These are phyloP conservation scores for Aegilops longissima DNA, from an alignment of 176 grass and related monocot species.

Conservation along the genomic window DNA sequence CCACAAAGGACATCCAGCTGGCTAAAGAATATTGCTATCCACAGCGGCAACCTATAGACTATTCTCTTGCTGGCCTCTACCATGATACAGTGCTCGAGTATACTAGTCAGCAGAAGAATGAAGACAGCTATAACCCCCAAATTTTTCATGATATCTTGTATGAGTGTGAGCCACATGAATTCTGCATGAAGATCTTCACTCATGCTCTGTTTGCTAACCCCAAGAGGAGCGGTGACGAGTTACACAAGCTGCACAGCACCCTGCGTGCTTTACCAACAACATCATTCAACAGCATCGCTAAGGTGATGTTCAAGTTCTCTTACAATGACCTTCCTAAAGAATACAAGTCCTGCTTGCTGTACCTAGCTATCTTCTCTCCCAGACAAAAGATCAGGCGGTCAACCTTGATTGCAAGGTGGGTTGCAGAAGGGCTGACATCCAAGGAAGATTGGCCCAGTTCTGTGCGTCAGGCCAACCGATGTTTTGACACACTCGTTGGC, in stretches of 20 bases:
- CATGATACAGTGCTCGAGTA: accelerated
- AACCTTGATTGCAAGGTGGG: not conserved
- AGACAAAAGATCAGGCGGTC: not conserved
- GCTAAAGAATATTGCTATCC: not conserved
- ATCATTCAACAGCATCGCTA: not conserved
- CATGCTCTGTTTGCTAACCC: not conserved
- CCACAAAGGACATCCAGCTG: not conserved
- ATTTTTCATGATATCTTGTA: not conserved
- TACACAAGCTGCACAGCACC: not conserved
- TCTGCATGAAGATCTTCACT: not conserved
- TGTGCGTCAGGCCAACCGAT: not conserved
- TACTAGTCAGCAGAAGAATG: not conserved
- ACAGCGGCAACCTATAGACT: not conserved
- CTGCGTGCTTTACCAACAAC: too few species aligned
- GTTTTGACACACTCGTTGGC: not conserved
- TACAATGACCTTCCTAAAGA: not conserved
- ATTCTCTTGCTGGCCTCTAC: not conserved
- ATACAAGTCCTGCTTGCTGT: not conserved
- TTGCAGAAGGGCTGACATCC: not conserved
- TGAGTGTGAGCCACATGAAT: not conserved
- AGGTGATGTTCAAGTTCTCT: not conserved
- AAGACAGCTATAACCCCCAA: not conserved
- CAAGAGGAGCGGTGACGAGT: not conserved
- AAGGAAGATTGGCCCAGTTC: not conserved
- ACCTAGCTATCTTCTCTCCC: slow-evolving; percentile 9